Percentiles rank a stretch among this genome's conserved stretches.
These are phyloP conservation scores for Lathyrus tuberosus DNA, from an alignment of 306 rosid species.

Conservation along the genomic window DNA sequence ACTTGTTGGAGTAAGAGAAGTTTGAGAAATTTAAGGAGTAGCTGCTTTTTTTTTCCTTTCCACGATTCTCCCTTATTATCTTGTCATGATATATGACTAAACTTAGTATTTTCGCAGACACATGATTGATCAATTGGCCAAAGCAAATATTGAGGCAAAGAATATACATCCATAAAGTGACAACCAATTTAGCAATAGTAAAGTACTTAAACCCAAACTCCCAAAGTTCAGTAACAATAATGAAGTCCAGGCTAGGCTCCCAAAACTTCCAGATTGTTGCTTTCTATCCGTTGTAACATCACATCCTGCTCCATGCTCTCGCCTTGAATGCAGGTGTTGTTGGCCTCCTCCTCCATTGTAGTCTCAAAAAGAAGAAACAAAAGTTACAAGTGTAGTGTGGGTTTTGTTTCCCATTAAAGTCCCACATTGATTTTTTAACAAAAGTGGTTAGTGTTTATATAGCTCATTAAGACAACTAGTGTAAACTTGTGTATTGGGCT, in stretches of 20 bases:
- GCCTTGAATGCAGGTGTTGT: constrained; percentile 15
- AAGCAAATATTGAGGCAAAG: constrained; percentile 27
- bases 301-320: constrained; percentile 25
- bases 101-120: constrained; percentile 33
- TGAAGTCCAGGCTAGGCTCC: constrained; percentile 25
- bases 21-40: constrained; percentile 1
- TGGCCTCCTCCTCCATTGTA: too few relatives aligned
- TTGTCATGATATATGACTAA: constrained; percentile 26
- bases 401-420: too few relatives aligned
- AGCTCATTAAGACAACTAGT: too few relatives aligned
- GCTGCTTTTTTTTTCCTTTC: not conserved
- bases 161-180: constrained; percentile 38
- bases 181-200: constrained; percentile 15
- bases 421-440: too few relatives aligned
- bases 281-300: constrained; percentile 18
- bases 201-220: constrained; percentile 24
- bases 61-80: constrained; percentile 18
- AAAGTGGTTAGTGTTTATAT: too few relatives aligned
- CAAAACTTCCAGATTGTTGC: constrained; percentile 30
- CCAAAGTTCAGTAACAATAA: constrained; percentile 20
- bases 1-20: not conserved
- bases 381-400: too few relatives aligned
- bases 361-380: too few relatives aligned
- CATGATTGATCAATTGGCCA: constrained; percentile 27
- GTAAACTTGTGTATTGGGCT: too few relatives aligned